Evolutionary conservation across 1,284 basidiomycete species (phyloP).

Genomic region (Bjerkandera adusta): DNA sequence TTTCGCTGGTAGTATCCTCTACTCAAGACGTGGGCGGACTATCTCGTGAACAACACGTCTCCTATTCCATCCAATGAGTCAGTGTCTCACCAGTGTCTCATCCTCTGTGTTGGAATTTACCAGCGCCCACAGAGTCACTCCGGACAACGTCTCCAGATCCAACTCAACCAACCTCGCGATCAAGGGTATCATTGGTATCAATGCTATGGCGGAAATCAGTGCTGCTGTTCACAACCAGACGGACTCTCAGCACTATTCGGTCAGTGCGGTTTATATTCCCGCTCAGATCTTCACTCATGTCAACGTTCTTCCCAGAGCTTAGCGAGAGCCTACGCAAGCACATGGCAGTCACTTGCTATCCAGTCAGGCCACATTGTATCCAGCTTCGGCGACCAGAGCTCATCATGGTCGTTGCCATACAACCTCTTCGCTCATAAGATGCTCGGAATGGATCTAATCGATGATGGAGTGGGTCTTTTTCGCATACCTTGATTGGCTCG

Average conservation of each 20-base stretch:
- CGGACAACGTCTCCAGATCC: constrained; percentile 33
- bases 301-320: constrained; percentile 12
- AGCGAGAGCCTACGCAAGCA: constrained; percentile 21
- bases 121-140: background rate
- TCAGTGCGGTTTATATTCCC: no score
- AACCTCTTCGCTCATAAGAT: constrained; percentile 66
- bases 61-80: constrained; percentile 48
- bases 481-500: no score
- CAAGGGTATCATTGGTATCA: constrained; percentile 70
- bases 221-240: constrained; percentile 42
- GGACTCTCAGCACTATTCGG: constrained; percentile 51
- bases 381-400: constrained; percentile 42
- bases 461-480: constrained; percentile 21
- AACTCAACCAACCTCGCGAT: constrained; percentile 76
- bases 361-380: constrained; percentile 33
- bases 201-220: constrained; percentile 57
- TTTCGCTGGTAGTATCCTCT: constrained; percentile 40
- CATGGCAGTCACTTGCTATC: constrained; percentile 30
- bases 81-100: constrained; percentile 53
- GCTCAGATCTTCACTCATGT: no score
- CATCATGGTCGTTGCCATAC: constrained; percentile 58
- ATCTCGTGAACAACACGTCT: constrained; percentile 56
- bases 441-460: constrained; percentile 30
- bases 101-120: constrained; percentile 38
- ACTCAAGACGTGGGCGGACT: constrained; percentile 66